Evolutionary conservation across 257 asterid species (phyloP), one percentile per base, ranked within the genome.

Genomic region (Sherardia arvensis): DNA sequence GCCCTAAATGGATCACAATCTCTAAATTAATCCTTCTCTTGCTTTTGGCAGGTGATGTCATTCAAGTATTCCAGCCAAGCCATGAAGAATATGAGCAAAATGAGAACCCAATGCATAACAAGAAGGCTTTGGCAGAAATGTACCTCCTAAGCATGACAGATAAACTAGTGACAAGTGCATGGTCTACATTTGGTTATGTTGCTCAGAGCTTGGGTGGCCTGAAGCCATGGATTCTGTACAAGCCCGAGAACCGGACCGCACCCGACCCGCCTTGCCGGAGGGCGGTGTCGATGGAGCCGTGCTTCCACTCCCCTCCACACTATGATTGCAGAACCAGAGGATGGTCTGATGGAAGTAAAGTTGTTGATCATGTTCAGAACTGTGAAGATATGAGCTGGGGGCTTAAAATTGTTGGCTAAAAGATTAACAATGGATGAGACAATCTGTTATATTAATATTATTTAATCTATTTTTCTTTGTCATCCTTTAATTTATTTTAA

Each of bases 181-280:
- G 84, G 85, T 87, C 95, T 5, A 90, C 95, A 23, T 90, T 87
- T 17, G 97, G 95, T 5, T 90, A 87, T 54, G 92, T 90, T 61
- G 97, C 95, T 56, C 95, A 90, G 34, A 87, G 95, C 28, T 87
- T 87, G n/a, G 95, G 94, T 61, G 94, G 91, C 21, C 6, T 90
- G 62, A 79, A 70, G 80, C 91, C 95, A 0, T 87, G 94, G 95
- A 85, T 90, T 69, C 75, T 90, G 9, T 74, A 83, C 79, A 73
- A 76, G 83, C 73, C 88, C 1, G 85, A 80, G 17, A 77, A 85
- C 54, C 40, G 18, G 20, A 71, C 75, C 4, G 63, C 74, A 0
- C 87, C 90, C 0, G 66, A 87, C 23, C 92, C 85, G 2, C 76
- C 85, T 0, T 90, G 97, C 51, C 55, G 60, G 7, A 74, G 77